Conservation (phyloP, 2,329 filamentous ascomycete genomes). For the Sclerotinia minor region DNA sequence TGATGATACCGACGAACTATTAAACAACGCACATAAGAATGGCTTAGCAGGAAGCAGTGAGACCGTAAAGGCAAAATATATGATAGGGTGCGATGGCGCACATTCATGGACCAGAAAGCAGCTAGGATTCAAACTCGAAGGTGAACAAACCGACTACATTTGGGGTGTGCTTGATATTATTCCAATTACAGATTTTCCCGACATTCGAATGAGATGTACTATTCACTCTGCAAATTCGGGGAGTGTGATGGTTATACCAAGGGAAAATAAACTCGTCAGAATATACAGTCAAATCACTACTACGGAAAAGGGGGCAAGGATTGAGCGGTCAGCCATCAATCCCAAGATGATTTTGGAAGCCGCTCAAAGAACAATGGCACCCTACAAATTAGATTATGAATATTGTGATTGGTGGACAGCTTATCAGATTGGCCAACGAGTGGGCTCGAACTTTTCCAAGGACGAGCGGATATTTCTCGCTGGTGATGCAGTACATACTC, state of each 20-base stretch:
- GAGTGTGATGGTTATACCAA: constrained; percentile 61
- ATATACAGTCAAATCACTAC: constrained; percentile 48
- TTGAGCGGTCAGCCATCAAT: constrained; percentile 62
- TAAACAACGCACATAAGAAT: constrained; percentile 40
- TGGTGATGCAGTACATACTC: constrained; percentile 53
- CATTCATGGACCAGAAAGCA: constrained; percentile 54
- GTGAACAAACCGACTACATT: constrained; percentile 57
- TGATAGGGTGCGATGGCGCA: constrained; percentile 62
- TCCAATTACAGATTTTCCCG: constrained; percentile 51
- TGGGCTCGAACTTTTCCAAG: constrained; percentile 52
- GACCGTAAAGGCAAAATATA: constrained; percentile 58
- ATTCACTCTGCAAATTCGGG: constrained; percentile 55
- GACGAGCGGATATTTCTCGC: constrained; percentile 53
- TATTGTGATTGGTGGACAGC: constrained; percentile 65
- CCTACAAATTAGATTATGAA: constrained; percentile 65
- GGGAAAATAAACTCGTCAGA: constrained; percentile 56
- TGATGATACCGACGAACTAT: constrained; percentile 57
- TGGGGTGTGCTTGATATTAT: constrained; percentile 56
- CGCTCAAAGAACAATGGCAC: constrained; percentile 64
- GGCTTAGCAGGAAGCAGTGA: constrained; percentile 52
- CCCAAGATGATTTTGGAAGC: constrained; percentile 62
- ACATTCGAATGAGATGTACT: constrained; percentile 58
- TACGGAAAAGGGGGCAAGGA: constrained; percentile 33
- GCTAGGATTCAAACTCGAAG: constrained; percentile 57
- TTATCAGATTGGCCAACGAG: constrained; percentile 59